phyloP scores from a whole-genome alignment of 345 rosid species.

The Pistacia vera region DNA sequence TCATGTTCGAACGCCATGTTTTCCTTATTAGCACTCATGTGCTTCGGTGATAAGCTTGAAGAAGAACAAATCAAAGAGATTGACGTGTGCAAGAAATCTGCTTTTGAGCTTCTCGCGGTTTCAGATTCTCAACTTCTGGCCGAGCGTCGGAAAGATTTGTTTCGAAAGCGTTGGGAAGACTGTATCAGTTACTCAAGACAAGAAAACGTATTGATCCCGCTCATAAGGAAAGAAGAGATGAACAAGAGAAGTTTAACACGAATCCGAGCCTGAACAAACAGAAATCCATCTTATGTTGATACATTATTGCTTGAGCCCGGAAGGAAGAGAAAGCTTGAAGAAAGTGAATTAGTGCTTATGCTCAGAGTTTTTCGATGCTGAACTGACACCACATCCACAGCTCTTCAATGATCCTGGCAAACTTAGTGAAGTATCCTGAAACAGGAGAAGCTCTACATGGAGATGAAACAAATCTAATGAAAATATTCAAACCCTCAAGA shows the following conservation, averaged over 20 bases:
- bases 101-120: not conserved
- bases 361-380: not conserved
- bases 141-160: slow-evolving; percentile 10
- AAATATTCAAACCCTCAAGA: not conserved
- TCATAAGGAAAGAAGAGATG: not conserved
- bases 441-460: slow-evolving; percentile 26
- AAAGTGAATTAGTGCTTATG: not conserved
- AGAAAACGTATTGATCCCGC: not conserved
- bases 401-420: slow-evolving; percentile 44
- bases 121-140: slow-evolving; percentile 10
- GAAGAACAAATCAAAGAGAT: slow-evolving; percentile 8
- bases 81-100: not conserved
- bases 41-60: slow-evolving; percentile 20
- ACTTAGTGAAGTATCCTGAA: not conserved
- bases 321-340: slow-evolving; percentile 28
- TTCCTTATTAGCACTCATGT: slow-evolving; percentile 12
- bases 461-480: slow-evolving; percentile 25
- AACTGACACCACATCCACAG: not conserved
- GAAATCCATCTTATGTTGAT: slow-evolving; percentile 8
- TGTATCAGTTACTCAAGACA: not conserved
- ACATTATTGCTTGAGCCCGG: slow-evolving; percentile 10
- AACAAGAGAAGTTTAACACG: not conserved
- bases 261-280: too few species aligned
- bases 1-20: slow-evolving; percentile 7
- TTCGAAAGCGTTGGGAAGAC: slow-evolving; percentile 6